Percentiles rank a stretch among this genome's conserved stretches.
These are phyloP conservation scores for Oryza meyeriana DNA, from an alignment of 176 grass and related monocot species.

Conservation along the genomic window DNA sequence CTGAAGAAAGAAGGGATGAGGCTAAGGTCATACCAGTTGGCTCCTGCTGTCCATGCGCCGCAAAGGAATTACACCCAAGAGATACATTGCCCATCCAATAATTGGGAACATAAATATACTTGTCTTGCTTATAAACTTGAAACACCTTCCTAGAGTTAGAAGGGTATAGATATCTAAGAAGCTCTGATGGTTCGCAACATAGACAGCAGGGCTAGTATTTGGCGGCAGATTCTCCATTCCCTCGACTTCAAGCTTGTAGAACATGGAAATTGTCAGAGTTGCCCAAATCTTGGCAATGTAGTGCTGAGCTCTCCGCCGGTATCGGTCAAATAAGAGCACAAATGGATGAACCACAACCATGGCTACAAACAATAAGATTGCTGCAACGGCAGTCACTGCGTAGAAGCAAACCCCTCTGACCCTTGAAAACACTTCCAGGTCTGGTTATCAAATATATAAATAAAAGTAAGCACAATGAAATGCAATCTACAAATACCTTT, in stretches of 20 bases:
- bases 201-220: constrained; percentile 63
- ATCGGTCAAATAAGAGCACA: constrained; percentile 71
- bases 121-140: constrained; percentile 98
- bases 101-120: constrained; percentile 93
- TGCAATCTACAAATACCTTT: neutral
- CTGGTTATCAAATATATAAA: constrained; percentile 46
- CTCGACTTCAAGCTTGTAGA: constrained; percentile 90
- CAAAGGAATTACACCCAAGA: constrained; percentile 87
- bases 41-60: constrained; percentile 85
- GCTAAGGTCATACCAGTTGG: constrained; percentile 66
- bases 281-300: constrained; percentile 87
- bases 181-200: constrained; percentile 94
- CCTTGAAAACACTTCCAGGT: constrained; percentile 51
- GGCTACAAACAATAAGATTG: constrained; percentile 63
- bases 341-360: constrained; percentile 81
- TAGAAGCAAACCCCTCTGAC: constrained; percentile 85
- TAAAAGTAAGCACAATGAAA: constrained; percentile 22
- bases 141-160: constrained; percentile 76
- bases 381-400: constrained; percentile 53
- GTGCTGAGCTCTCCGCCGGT: constrained; percentile 68
- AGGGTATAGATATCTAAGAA: constrained; percentile 97
- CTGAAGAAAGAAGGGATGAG: neutral
- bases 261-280: constrained; percentile 65
- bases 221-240: constrained; percentile 82
- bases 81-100: constrained; percentile 97